Conservation (phyloP, 1,139 yeast species). For the Saccharomyces hybrid region DNA sequence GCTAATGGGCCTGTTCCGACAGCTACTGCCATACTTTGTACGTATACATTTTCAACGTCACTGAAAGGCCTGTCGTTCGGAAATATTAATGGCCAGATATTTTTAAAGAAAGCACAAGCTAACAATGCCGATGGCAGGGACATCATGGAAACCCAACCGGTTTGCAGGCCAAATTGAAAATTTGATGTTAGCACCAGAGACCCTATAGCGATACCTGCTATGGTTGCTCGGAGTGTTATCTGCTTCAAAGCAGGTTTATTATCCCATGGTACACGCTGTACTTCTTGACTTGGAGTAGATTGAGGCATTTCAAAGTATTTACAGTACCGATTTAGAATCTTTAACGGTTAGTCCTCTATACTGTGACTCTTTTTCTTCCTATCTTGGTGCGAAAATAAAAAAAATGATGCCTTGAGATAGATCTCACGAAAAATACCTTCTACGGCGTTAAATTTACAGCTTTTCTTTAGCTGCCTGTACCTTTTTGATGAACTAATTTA, state of each 20-base stretch:
- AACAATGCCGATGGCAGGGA: constrained; percentile 89
- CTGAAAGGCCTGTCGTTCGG: constrained; percentile 45
- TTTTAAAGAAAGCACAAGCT: constrained; percentile 71
- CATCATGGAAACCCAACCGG: constrained; percentile 99
- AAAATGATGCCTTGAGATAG: background rate
- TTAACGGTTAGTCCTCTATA: background rate
- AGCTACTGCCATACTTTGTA: constrained; percentile 90
- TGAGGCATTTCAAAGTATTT: background rate
- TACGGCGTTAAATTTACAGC: background rate
- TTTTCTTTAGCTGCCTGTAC: background rate
- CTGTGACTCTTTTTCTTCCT: background rate
- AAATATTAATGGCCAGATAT: constrained; percentile 33
- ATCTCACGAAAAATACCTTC: background rate
- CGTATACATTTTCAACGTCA: constrained; percentile 87
- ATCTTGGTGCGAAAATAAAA: background rate
- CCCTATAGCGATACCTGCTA: constrained; percentile 72
- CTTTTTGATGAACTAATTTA: background rate
- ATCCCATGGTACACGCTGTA: constrained; percentile 23
- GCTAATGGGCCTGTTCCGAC: constrained; percentile 97
- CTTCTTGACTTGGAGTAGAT: background rate
- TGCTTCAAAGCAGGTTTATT: constrained; percentile 40
- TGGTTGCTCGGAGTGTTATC: constrained; percentile 61
- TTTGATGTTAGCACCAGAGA: constrained; percentile 77
- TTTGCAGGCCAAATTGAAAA: constrained; percentile 92
- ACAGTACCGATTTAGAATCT: background rate